These are phyloP conservation scores for Penicillium oxalicum DNA, from an alignment of 2,329 filamentous ascomycete species.

Conservation along the genomic window DNA sequence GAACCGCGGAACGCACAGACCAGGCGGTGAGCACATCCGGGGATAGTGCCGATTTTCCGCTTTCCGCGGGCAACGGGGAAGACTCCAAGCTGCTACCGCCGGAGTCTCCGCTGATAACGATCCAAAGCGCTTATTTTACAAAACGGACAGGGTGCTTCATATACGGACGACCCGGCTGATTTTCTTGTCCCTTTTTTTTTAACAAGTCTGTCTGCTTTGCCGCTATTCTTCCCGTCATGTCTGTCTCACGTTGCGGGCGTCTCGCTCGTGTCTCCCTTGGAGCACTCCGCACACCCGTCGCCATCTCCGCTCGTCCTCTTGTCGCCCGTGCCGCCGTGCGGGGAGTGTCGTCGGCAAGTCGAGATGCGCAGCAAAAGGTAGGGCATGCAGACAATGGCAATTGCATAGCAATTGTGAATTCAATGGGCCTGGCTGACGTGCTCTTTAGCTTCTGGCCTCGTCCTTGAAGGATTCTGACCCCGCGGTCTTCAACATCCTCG, in stretches of 20 bases:
- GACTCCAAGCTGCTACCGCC: not conserved
- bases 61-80: conserved; percentile 36
- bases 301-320: conserved; percentile 20
- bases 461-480: conserved; percentile 81
- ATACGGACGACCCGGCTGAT: conserved; percentile 9
- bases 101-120: conserved; percentile 13
- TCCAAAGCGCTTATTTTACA: not conserved
- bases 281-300: conserved; percentile 18
- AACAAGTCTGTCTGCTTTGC: not conserved
- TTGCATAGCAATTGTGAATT: not conserved
- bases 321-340: conserved; percentile 29
- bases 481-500: conserved; percentile 78
- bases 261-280: conserved; percentile 27
- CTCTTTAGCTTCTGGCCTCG: conserved; percentile 65
- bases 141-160: conserved; percentile 16
- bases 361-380: conserved; percentile 41
- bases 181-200: not conserved
- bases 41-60: conserved; percentile 23
- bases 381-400: not conserved
- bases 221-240: conserved; percentile 19
- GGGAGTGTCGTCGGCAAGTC: conserved; percentile 34
- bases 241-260: conserved; percentile 34
- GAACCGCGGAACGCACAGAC: conserved; percentile 12
- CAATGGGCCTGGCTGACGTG: conserved; percentile 7
- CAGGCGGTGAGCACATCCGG: conserved; percentile 15